A percentile compares a stretch with the other conserved stretches of the same genome.
phyloP scores from a whole-genome alignment of 139 green algal genomes.

The Haematococcus sp. region DNA sequence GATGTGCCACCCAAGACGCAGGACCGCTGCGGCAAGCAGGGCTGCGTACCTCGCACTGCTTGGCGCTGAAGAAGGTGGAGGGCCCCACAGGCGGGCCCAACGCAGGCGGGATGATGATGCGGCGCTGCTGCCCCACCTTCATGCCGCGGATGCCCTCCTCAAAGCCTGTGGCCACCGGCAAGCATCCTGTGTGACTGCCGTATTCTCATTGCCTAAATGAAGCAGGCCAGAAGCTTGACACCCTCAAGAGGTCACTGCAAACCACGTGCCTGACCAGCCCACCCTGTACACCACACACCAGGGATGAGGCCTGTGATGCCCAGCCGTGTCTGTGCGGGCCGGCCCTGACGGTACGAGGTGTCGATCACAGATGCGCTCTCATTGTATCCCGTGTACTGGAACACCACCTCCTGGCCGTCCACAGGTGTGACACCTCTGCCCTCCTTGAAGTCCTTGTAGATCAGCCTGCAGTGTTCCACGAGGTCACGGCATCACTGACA shows the following conservation, averaged over 20 bases:
- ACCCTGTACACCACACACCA: slow-evolving; percentile 47
- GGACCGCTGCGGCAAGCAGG: not conserved
- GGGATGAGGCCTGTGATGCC: slow-evolving; percentile 94
- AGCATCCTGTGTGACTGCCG: not conserved
- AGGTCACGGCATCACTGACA: too few species aligned
- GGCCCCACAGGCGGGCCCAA: slow-evolving; percentile 95
- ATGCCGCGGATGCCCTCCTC: slow-evolving; percentile 88
- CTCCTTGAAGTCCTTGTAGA: slow-evolving; percentile 82
- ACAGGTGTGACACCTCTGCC: slow-evolving; percentile 56
- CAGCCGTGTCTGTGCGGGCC: slow-evolving; percentile 77
- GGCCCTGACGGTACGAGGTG: slow-evolving; percentile 80
- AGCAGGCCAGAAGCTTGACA: not conserved
- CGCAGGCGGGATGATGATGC: slow-evolving; percentile 91
- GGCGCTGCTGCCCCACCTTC: slow-evolving; percentile 76
- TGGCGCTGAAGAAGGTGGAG: slow-evolving; percentile 97
- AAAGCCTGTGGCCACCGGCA: slow-evolving; percentile 71
- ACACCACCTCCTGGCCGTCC: slow-evolving; percentile 85
- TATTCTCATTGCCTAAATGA: not conserved
- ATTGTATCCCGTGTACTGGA: slow-evolving; percentile 97
- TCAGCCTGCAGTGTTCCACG: slow-evolving; percentile 54
- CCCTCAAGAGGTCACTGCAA: not conserved
- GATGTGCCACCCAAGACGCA: not conserved
- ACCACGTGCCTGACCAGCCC: not conserved
- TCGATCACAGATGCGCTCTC: slow-evolving; percentile 89
- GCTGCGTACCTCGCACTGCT: slow-evolving; percentile 94